Base-by-base conservation (phyloP, 202 grass and related monocot species). In the Musa balbisiana region DNA sequence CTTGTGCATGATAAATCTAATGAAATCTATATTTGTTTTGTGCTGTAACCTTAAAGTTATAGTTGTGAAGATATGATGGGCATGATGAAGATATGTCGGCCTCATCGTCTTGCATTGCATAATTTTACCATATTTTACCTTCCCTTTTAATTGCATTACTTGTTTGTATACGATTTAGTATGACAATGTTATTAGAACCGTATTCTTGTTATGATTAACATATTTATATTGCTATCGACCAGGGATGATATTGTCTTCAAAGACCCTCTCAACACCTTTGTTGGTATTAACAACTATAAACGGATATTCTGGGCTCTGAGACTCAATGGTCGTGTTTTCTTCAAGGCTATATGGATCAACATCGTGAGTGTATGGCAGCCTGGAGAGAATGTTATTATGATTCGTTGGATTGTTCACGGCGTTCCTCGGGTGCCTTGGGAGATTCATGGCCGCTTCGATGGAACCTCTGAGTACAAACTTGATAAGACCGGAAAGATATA, bases 221-320 rank as follows among this genome's bases (percentile, higher is more conserved):
- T 53, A 25, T 21, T 72, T 72, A 11, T 9, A 80, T 79, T 75
- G 17, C 12, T 17, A 56, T 56, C 15, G 33, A 79, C 69, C 82
- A 97, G 93, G 85, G 90, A 97, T 75, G 93, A 97, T 80, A 85
- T 97, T 74, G 88, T 93, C 82, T 93, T 97, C 86, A 85, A 85
- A 88, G 84, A 90, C 65, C 90, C 90, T 67, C 71, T 91, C 55
- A 92, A 91, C 87, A 93, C 89, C 71, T 97, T 97, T 12, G 24
- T 71, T 21, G 90, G 86, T 51, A 73, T 97, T 51, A 82, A 92
- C 67, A 97, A 91, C 84, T 97, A 97, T 80, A 93, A 74, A 86
- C 84, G 76, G 67, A 80, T 97, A 72, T 93, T 97, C 72, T 90
- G 86, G 86, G 84, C 53, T 53, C 80, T 97, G 69, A 85, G 84